phyloP scores from a whole-genome alignment of 192 early-diverging fungal genomes.

The Geosiphon pyriformis region DNA sequence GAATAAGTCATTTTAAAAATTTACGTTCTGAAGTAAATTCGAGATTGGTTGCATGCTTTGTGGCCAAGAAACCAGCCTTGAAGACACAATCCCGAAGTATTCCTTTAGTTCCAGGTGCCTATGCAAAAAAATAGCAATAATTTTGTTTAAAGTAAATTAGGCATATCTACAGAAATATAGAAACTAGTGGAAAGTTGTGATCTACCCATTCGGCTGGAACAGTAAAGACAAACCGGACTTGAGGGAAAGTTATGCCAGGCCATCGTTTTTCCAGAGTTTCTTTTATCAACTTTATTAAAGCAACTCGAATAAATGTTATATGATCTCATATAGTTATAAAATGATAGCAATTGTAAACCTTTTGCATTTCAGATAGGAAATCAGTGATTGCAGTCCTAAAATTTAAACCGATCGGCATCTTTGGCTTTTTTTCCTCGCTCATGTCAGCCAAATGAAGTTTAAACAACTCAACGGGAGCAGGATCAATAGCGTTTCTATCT shows the following conservation, averaged over 20 bases:
- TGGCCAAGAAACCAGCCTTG: constrained; percentile 41
- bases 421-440: constrained; percentile 25
- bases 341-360: background rate
- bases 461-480: constrained; percentile 24
- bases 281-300: constrained; percentile 1
- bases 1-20: background rate
- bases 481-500: background rate
- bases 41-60: background rate
- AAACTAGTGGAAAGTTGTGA: background rate
- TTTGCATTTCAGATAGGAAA: constrained; percentile 34
- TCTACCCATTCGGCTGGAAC: constrained; percentile 7
- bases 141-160: background rate
- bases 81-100: constrained; percentile 47
- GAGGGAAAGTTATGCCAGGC: background rate
- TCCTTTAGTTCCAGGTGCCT: constrained; percentile 30
- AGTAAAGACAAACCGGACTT: constrained; percentile 1
- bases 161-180: background rate
- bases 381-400: constrained; percentile 45
- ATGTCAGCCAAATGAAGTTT: constrained; percentile 46
- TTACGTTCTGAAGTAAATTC: constrained; percentile 1
- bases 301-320: background rate
- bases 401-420: constrained; percentile 41
- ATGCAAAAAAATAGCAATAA: too few relatives aligned
- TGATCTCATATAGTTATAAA: background rate
- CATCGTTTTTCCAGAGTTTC: background rate